phyloP scores from a whole-genome alignment of 805 yeast genomes.

The Saturnispora sanitii region DNA sequence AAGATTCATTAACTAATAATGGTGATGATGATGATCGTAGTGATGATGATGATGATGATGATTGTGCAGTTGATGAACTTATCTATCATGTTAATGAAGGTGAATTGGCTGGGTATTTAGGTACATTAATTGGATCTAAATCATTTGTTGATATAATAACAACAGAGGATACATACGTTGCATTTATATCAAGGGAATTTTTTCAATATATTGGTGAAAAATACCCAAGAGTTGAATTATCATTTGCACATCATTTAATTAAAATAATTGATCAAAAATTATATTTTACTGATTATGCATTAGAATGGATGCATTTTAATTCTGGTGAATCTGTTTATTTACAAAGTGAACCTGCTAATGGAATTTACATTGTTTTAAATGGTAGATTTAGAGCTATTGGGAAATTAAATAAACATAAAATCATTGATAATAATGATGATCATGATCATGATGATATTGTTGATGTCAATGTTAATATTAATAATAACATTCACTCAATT shows the following conservation, averaged over 20 bases:
- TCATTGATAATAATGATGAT: too few relatives aligned
- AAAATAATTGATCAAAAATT: slow-evolving; percentile 58
- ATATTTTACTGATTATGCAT: slow-evolving; percentile 73
- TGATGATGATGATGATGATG: slow-evolving; percentile 4
- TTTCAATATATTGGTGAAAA: slow-evolving; percentile 63
- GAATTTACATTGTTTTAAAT: slow-evolving; percentile 79
- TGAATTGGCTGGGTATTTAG: slow-evolving; percentile 80
- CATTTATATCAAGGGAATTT: slow-evolving; percentile 53
- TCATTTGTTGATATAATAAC: slow-evolving; percentile 69
- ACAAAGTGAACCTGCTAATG: slow-evolving; percentile 83
- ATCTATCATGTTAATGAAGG: slow-evolving; percentile 61
- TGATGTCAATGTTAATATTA: too few relatives aligned
- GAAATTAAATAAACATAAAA: too few relatives aligned
- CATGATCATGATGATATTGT: too few relatives aligned
- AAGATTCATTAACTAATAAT: slow-evolving; percentile 4
- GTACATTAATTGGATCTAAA: slow-evolving; percentile 67
- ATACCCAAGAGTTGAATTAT: slow-evolving; percentile 64
- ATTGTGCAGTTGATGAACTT: slow-evolving; percentile 24
- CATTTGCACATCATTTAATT: slow-evolving; percentile 66
- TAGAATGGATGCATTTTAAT: slow-evolving; percentile 90
- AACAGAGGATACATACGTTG: slow-evolving; percentile 53
- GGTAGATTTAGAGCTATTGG: slow-evolving; percentile 70
- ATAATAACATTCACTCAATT: slow-evolving; percentile 16
- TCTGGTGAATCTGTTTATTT: slow-evolving; percentile 75
- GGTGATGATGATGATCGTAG: slow-evolving; percentile 3